Percentiles rank a stretch among this genome's conserved stretches.
These are phyloP conservation scores for Aspergillus quadricinctus DNA, from an alignment of 2,329 filamentous ascomycete genomes.

Conservation along the genomic window DNA sequence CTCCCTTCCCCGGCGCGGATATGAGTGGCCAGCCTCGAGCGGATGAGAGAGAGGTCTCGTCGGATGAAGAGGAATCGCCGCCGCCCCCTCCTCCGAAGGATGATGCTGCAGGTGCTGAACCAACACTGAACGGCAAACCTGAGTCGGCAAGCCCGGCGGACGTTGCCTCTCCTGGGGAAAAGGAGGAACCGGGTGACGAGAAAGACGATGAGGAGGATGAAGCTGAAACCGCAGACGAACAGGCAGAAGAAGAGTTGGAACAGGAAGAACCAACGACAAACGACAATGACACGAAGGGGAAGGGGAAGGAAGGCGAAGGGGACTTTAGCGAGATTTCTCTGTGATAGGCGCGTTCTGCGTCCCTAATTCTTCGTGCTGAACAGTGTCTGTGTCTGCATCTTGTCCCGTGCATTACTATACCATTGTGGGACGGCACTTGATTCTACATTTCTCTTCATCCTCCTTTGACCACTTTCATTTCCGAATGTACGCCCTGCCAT, in stretches of 20 bases:
- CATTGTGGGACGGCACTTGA: background rate
- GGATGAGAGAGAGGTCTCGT: conserved; percentile 22
- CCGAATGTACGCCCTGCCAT: background rate
- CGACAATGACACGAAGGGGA: conserved; percentile 18
- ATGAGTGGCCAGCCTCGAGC: conserved; percentile 25
- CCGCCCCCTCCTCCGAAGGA: conserved; percentile 29
- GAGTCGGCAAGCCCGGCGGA: conserved; percentile 3
- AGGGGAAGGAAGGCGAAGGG: conserved; percentile 29
- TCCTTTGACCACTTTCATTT: background rate
- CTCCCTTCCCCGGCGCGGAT: conserved; percentile 31
- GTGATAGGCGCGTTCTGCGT: conserved; percentile 13
- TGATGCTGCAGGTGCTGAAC: conserved; percentile 17
- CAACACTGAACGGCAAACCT: conserved; percentile 15
- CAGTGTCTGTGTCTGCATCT: background rate
- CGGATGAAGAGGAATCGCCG: conserved; percentile 24
- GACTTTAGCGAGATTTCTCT: conserved; percentile 36
- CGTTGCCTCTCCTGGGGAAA: background rate
- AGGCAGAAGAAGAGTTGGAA: conserved; percentile 15
- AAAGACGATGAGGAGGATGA: conserved; percentile 8
- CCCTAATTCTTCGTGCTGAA: conserved; percentile 11
- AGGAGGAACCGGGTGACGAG: conserved; percentile 7
- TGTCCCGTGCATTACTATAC: background rate
- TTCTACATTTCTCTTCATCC: background rate
- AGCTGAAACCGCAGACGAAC: conserved; percentile 12
- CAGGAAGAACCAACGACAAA: conserved; percentile 15